Evolutionary conservation across 495 filamentous ascomycete species (phyloP), one percentile per base, ranked within the genome.

Genomic region (Penicillium ochrochloron): DNA sequence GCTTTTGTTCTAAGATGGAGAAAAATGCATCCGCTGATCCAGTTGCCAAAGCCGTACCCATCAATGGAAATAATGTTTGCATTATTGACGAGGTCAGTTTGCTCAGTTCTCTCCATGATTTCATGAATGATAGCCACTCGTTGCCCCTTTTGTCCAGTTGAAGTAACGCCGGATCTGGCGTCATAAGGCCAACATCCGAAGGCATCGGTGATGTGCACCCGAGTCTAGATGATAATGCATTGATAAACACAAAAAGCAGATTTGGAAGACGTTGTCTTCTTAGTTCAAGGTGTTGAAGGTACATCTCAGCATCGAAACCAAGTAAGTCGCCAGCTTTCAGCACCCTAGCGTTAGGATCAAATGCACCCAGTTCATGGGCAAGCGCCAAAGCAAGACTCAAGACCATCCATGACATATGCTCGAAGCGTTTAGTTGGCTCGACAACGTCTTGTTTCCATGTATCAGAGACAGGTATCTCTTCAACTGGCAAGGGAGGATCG

Each of bases 371-470:
- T 62, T 80, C 78, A 56, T 81, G 75, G 4, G 76, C 73, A 11
- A 81, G 70, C 5, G 75, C 73, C 23, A 80, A 50, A 3, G 76
- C 77, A 52, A 70, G 72, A 33, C 75, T 73, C 42, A 81, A 66
- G 39, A 72, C 46, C 74, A 80, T 80, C 78, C 78, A 82, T 1
- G 78, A 76, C 77, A 80, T 80, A 5, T 74, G 72, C 48, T 80
- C 79, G 4, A 72, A 74, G 50, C 76, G 66, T 41, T 73, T 76
- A 5, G 77, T 73, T 0, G 77, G 79, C 61, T 82, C 79, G 27
- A 80, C 71, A 11, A 76, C 72, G 59, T 71, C 70, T 52, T 73
- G 65, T 33, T 55, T 66, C 71, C 73, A 76, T 14, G 69, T 39
- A 46, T 68, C 64, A 15, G 62, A 61, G 33, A 73, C 65, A 12